These are phyloP conservation scores for Alternaria metachromatica DNA, from an alignment of 2,329 filamentous ascomycete genomes.

Conservation along the genomic window DNA sequence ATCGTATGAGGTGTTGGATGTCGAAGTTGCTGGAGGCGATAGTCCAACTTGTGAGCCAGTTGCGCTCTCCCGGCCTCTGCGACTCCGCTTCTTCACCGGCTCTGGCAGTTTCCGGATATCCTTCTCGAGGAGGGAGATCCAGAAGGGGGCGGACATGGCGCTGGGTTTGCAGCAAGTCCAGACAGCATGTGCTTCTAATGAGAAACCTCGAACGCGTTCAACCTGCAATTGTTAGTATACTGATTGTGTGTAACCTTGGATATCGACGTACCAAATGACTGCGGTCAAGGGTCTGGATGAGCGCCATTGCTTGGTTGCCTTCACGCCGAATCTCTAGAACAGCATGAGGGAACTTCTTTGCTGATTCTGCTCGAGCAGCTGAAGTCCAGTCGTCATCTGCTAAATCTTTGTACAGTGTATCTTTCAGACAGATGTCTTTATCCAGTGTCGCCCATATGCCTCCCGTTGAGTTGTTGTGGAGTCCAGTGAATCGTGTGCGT, in stretches of 20 bases:
- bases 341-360: constrained; percentile 56
- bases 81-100: constrained; percentile 36
- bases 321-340: constrained; percentile 60
- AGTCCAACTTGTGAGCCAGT: constrained; percentile 27
- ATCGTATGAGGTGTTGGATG: constrained; percentile 49
- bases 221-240: constrained; percentile 41
- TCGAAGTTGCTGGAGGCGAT: constrained; percentile 44
- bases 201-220: constrained; percentile 61
- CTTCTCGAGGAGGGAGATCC: constrained; percentile 55
- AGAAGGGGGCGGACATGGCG: constrained; percentile 56
- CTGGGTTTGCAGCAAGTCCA: constrained; percentile 55
- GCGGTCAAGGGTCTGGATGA: constrained; percentile 54
- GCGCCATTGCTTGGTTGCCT: constrained; percentile 46
- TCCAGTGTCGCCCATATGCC: constrained; percentile 59
- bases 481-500: constrained; percentile 57
- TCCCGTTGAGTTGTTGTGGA: constrained; percentile 52
- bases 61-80: constrained; percentile 32
- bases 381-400: constrained; percentile 40
- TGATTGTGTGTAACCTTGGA: not conserved
- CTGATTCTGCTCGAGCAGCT: constrained; percentile 29
- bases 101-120: constrained; percentile 62
- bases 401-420: constrained; percentile 35
- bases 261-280: constrained; percentile 54
- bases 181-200: constrained; percentile 60
- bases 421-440: constrained; percentile 53